Base-by-base conservation (phyloP, 2,329 filamentous ascomycete species). In the Hypoxylon sp. region DNA sequence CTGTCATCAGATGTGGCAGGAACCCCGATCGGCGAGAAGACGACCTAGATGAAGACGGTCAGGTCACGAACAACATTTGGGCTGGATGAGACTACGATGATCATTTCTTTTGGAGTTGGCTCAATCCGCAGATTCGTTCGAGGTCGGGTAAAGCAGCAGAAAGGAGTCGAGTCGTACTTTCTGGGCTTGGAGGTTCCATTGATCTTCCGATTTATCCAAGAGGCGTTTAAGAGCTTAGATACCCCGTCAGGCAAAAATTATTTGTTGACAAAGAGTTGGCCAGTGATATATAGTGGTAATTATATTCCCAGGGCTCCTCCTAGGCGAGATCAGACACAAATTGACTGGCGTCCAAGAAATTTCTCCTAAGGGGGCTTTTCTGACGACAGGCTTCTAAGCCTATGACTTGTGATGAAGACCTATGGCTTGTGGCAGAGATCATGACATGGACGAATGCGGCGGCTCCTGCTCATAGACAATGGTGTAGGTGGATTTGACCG, bases 11-110 rank as follows among this genome's bases (percentile, higher is more conserved):
- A 2, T 70, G 75, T 7, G 80, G 81, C 57, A 84, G 81, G 72
- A 88, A 88, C 58, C 84, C 84, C 0, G 70, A 79, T 50, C 80
- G 85, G 22, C 77, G 24, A 59, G 85, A 86, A 70, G 65, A 70
- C 3, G 84, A 87, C 48, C 16, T 85, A 3, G 79, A 83, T 30
- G 74, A 71, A 14, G 32, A 79, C 7, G 80, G 79, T 1, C 69
- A 67, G 2, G 76, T 80, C 1, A 77, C 77, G 44, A 82, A 81
- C 60, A 84, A 70, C 50, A 45, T 68, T 36, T 72, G 57, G 70
- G 60, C 36, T 6, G 65, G 20, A n/a, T 64, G 16, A 61, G 54
- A 33, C 12, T 11, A n/a, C n/a, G 12, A 36, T 8, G 11, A 28
- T 36, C 20, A 16, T 40, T 33, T 45, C 26, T 14, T 22, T 44